Evolutionary conservation across 108 stramenopile genomes (phyloP).

Genomic region (Skeletonema marinoi): DNA sequence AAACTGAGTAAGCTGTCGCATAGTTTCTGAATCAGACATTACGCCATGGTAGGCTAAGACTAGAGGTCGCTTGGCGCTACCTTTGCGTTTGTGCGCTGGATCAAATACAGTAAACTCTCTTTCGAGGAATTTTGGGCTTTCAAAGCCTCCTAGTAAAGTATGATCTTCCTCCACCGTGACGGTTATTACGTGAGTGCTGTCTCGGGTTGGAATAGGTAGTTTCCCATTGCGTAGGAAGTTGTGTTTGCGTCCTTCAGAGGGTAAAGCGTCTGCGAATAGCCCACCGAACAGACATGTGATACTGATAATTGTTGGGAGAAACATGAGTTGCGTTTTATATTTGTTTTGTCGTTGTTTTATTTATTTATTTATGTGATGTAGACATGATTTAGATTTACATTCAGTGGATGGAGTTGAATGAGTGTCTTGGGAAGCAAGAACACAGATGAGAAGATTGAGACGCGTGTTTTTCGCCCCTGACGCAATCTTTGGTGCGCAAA

Average conservation of each 20-base stretch:
- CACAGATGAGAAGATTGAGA: no score
- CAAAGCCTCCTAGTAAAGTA: neutral
- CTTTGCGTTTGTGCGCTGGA: neutral
- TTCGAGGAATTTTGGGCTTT: neutral
- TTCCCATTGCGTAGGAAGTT: neutral
- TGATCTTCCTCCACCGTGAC: neutral
- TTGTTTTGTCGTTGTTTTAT: no score
- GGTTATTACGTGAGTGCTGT: neutral
- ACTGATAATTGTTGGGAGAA: no score
- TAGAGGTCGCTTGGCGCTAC: neutral
- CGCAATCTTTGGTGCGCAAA: no score
- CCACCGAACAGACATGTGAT: no score
- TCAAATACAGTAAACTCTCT: neutral
- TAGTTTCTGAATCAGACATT: neutral
- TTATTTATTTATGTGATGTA: no score
- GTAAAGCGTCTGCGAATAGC: neutral
- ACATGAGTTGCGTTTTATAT: no score
- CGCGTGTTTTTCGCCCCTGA: no score
- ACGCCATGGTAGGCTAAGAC: neutral
- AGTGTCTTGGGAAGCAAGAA: no score
- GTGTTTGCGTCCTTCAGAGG: neutral
- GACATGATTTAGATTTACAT: no score
- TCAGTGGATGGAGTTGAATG: no score
- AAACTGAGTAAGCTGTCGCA: neutral
- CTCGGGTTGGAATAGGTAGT: neutral